phyloP scores from a whole-genome alignment of 768 basidiomycete species.

The Obba rivulosa region DNA sequence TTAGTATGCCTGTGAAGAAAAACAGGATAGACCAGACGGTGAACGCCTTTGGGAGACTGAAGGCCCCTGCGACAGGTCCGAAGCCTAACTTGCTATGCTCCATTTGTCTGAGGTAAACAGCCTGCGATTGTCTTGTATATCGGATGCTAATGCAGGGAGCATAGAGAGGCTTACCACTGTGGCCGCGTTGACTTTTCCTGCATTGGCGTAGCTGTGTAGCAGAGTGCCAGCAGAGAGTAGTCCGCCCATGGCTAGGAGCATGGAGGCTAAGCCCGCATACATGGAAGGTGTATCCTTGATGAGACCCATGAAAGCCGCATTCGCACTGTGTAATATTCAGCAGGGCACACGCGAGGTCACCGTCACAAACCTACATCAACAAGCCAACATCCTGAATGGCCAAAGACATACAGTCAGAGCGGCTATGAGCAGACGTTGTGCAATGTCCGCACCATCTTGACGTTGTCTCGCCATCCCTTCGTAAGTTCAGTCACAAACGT shows the following conservation, averaged over 20 bases:
- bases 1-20: no score
- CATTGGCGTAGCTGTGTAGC: constrained; percentile 9
- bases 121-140: constrained; percentile 1
- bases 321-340: no score
- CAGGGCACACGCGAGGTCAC: no score
- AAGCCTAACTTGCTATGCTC: constrained; percentile 8
- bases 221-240: constrained; percentile 6
- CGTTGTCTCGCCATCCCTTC: constrained; percentile 15
- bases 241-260: constrained; percentile 1
- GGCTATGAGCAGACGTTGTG: background rate
- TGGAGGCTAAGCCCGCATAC: constrained; percentile 8
- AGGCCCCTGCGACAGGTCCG: constrained; percentile 6
- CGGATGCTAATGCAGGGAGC: background rate
- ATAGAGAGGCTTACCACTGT: constrained; percentile 7
- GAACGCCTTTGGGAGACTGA: constrained; percentile 14
- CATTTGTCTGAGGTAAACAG: constrained; percentile 4
- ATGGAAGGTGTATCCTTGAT: constrained; percentile 1
- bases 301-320: background rate
- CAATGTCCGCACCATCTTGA: constrained; percentile 6
- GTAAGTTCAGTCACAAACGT: constrained; percentile 10
- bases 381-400: constrained; percentile 5
- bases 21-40: constrained; percentile 9
- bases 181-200: constrained; percentile 4
- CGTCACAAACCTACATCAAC: constrained; percentile 5
- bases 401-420: background rate